A percentile compares a stretch with the other conserved stretches of the same genome.
Evolutionary conservation across 345 rosid genomes (phyloP).

Genomic region (Schrenkiella parvula): DNA sequence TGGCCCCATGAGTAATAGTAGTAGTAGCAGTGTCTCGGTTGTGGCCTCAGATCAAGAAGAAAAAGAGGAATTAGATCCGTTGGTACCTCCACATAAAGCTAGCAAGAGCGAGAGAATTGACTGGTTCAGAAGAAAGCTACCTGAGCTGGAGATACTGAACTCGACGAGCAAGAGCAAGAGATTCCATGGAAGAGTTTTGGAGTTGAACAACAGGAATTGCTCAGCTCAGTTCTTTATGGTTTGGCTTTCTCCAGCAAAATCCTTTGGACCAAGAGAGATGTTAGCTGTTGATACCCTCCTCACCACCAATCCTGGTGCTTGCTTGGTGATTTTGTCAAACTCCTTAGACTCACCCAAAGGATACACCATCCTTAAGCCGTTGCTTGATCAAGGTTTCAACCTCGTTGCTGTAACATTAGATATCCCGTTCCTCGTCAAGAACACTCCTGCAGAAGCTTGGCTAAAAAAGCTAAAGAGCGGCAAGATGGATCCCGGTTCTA

Average conservation of each 20-base stretch:
- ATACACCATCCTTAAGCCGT: constrained; percentile 46
- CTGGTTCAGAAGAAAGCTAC: constrained; percentile 53
- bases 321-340: constrained; percentile 56
- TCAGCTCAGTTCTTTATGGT: constrained; percentile 60
- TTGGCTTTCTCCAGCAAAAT: constrained; percentile 58
- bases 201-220: constrained; percentile 44
- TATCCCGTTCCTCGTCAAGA: constrained; percentile 46
- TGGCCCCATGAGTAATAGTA: not conserved
- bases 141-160: constrained; percentile 44
- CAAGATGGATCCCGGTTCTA: constrained; percentile 58
- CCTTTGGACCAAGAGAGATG: constrained; percentile 59
- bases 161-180: constrained; percentile 37
- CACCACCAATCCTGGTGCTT: constrained; percentile 49
- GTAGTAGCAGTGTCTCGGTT: not conserved
- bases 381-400: constrained; percentile 45
- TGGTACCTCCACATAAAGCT: constrained; percentile 46
- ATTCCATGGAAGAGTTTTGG: constrained; percentile 42
- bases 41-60: not conserved
- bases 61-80: constrained; percentile 31
- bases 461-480: constrained; percentile 49
- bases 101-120: constrained; percentile 47
- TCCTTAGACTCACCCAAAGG: constrained; percentile 51
- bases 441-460: constrained; percentile 70
- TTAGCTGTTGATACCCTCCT: constrained; percentile 54
- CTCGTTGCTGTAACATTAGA: constrained; percentile 50